Conservation (phyloP, 1,139 yeast species). For the Meyerozyma smithsonii region DNA sequence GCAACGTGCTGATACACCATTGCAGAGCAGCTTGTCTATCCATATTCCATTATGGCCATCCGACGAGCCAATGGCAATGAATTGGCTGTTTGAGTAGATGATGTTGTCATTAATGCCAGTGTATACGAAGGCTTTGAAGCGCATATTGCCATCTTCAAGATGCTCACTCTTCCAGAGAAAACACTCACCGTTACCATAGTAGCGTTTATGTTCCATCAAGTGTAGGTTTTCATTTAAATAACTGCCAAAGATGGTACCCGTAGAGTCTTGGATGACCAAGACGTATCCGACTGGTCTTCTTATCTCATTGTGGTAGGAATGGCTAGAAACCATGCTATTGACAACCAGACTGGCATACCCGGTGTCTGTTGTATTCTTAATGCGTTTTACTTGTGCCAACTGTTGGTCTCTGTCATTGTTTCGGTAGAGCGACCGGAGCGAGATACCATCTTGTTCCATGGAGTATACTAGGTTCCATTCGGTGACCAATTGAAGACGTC, state of each 20-base stretch:
- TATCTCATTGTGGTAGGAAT: conserved; percentile 15
- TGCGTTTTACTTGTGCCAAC: conserved; percentile 17
- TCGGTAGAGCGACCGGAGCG: conserved; percentile 68
- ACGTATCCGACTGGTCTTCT: conserved; percentile 63
- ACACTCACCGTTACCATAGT: conserved; percentile 93
- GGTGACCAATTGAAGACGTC: conserved; percentile 69
- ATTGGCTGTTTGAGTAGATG: conserved; percentile 74
- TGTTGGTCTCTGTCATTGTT: conserved; percentile 33
- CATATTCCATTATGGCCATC: conserved; percentile 87
- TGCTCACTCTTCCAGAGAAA: conserved; percentile 75
- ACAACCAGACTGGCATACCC: conserved; percentile 40
- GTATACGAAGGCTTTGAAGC: conserved; percentile 80
- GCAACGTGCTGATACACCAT: conserved; percentile 75
- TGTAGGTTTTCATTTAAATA: conserved; percentile 71
- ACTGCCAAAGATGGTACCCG: conserved; percentile 72
- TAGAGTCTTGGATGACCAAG: conserved; percentile 59
- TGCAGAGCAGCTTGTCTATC: conserved; percentile 68
- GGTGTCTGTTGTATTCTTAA: conserved; percentile 14
- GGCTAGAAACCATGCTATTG: conserved; percentile 25
- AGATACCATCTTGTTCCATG: conserved; percentile 88
- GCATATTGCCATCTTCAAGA: conserved; percentile 17
- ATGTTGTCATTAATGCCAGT: conserved; percentile 87
- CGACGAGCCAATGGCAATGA: conserved; percentile 87
- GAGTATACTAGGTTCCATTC: conserved; percentile 79
- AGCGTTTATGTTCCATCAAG: conserved; percentile 66